These are phyloP conservation scores for Tephrocybe rancida DNA, from an alignment of 768 basidiomycete species.

Conservation along the genomic window DNA sequence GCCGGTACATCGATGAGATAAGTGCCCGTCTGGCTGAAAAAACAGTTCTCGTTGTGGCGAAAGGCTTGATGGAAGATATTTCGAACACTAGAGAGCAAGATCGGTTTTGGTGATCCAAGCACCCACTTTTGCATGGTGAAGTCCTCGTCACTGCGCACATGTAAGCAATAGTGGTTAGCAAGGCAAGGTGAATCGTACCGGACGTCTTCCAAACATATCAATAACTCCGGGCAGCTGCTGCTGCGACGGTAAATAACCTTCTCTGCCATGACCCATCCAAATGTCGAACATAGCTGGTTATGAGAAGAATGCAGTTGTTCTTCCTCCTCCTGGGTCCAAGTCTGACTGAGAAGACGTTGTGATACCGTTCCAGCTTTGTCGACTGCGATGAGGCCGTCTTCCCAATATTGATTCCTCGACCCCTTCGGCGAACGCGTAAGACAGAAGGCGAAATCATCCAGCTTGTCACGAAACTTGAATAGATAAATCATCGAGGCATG, in stretches of 20 bases:
- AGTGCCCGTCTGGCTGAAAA: not conserved
- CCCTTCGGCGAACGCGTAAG: not conserved
- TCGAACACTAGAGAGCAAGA: not conserved
- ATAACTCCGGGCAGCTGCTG: not conserved
- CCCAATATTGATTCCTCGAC: not conserved
- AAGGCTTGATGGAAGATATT: not conserved
- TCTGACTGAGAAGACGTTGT: not conserved
- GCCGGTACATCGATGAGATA: not conserved
- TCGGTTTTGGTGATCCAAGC: not conserved
- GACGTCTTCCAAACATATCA: not conserved
- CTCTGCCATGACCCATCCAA: not conserved
- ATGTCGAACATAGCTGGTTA: not conserved
- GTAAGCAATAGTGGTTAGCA: not conserved
- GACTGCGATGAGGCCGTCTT: not conserved
- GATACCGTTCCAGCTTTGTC: not conserved
- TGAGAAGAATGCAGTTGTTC: not conserved
- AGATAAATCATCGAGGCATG: conserved; percentile 2
- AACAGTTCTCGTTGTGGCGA: not conserved
- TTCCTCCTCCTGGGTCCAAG: not conserved
- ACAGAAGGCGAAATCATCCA: conserved; percentile 1
- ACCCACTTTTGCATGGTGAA: not conserved
- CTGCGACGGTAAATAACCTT: not conserved
- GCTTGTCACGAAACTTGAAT: not conserved
- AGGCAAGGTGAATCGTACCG: not conserved
- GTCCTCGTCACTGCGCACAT: not conserved